Conservation (phyloP, 257 asterid species). For the Jacaranda copaia region DNA sequence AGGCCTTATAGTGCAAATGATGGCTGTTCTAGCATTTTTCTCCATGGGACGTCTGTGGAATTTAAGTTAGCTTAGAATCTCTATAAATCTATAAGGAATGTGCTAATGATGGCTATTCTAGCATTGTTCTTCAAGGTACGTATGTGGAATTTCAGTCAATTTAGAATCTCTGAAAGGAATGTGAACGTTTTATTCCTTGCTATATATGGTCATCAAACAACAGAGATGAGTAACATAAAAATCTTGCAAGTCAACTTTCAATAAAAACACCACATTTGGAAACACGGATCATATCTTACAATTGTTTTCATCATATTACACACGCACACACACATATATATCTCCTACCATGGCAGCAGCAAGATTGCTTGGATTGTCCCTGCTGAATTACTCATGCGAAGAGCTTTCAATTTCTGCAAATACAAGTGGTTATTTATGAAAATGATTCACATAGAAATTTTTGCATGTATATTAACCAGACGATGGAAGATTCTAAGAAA, state of each 20-base stretch:
- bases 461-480: background rate
- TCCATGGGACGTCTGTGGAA: too few species aligned
- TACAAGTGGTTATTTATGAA: conserved; percentile 28
- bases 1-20: conserved; percentile 90
- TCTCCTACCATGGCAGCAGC: conserved; percentile 73
- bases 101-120: too few species aligned
- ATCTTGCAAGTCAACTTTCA: background rate
- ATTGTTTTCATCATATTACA: conserved; percentile 18
- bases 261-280: conserved; percentile 11
- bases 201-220: conserved; percentile 43
- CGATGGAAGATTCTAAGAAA: too few species aligned
- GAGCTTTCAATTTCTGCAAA: conserved; percentile 80
- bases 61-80: too few species aligned
- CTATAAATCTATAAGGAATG: too few species aligned
- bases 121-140: conserved; percentile 60
- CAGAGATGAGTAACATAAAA: background rate
- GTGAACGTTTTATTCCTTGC: conserved; percentile 74
- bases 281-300: background rate
- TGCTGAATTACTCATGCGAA: conserved; percentile 62
- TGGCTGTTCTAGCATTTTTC: conserved; percentile 70
- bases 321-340: background rate
- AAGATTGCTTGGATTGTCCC: conserved; percentile 66
- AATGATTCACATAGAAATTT: background rate
- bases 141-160: conserved; percentile 84
- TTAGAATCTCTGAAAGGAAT: conserved; percentile 87